phyloP scores from a whole-genome alignment of 164 flowering plant genomes.

The Warburgia ugandensis region DNA sequence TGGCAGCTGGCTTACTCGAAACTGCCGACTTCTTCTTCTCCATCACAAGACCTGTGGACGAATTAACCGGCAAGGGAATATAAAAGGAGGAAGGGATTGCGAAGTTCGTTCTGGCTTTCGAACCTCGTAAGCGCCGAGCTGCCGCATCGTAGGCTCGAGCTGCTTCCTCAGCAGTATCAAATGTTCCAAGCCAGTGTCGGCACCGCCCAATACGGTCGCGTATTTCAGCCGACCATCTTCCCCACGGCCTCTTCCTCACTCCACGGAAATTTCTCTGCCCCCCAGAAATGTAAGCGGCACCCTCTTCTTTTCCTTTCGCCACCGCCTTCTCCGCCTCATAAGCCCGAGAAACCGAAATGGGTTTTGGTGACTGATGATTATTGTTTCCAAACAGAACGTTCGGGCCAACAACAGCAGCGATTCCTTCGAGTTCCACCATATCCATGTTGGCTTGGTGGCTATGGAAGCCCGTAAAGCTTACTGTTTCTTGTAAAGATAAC shows the following conservation, averaged over 20 bases:
- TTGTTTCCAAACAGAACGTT: slow-evolving; percentile 48
- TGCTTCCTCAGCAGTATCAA: slow-evolving; percentile 90
- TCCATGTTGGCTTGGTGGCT: background rate
- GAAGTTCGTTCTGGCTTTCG: slow-evolving; percentile 81
- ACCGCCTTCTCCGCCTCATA: background rate
- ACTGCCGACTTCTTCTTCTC: background rate
- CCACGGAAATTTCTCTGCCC: slow-evolving; percentile 53
- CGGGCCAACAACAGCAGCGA: slow-evolving; percentile 74
- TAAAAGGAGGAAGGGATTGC: slow-evolving; percentile 30
- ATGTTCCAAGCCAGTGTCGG: slow-evolving; percentile 91
- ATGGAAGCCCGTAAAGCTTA: too few relatives aligned
- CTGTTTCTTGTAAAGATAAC: background rate
- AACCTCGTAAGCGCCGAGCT: slow-evolving; percentile 68
- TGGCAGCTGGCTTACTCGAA: slow-evolving; percentile 10
- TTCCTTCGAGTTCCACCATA: slow-evolving; percentile 51
- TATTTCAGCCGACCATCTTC: slow-evolving; percentile 93
- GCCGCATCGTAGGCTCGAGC: slow-evolving; percentile 91
- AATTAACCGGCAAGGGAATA: slow-evolving; percentile 18
- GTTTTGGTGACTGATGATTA: background rate
- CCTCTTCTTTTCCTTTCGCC: background rate
- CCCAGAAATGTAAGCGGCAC: background rate
- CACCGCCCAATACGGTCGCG: slow-evolving; percentile 81
- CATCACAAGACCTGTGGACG: slow-evolving; percentile 5
- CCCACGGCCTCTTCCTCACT: slow-evolving; percentile 92
- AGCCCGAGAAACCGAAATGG: slow-evolving; percentile 1